Conservation (phyloP, 2,329 filamentous ascomycete genomes). For the Xylariaceae sp. region DNA sequence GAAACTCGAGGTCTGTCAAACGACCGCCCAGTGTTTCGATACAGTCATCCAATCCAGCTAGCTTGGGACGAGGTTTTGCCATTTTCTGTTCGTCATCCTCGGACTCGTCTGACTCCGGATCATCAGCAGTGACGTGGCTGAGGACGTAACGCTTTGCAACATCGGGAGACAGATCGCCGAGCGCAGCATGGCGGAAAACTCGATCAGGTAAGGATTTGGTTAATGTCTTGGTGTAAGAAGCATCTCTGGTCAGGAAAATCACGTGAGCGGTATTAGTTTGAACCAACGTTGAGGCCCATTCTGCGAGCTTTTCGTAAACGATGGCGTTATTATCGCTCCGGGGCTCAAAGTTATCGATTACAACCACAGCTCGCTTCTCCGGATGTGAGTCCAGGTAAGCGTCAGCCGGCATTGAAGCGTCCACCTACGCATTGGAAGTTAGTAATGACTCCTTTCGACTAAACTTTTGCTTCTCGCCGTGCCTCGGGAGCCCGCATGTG, state of each 20-base stretch:
- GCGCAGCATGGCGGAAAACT: slow-evolving; percentile 79
- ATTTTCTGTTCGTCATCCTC: slow-evolving; percentile 28
- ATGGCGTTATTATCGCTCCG: slow-evolving; percentile 65
- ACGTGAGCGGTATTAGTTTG: slow-evolving; percentile 90
- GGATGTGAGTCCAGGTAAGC: slow-evolving; percentile 89
- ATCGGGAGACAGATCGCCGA: slow-evolving; percentile 82
- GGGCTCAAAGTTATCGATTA: slow-evolving; percentile 89
- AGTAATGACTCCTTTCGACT: no score
- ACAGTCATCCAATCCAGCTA: slow-evolving; percentile 73
- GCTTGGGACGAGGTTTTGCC: slow-evolving; percentile 37
- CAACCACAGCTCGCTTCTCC: slow-evolving; percentile 75
- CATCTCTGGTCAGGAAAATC: slow-evolving; percentile 87
- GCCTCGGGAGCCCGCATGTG: no score
- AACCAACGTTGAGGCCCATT: slow-evolving; percentile 86
- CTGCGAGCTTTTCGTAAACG: slow-evolving; percentile 77
- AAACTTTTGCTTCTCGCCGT: no score
- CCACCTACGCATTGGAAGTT: no score
- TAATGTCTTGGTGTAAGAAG: slow-evolving; percentile 83
- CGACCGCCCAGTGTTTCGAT: slow-evolving; percentile 84
- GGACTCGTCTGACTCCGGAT: slow-evolving; percentile 29
- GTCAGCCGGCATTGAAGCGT: slow-evolving; percentile 71
- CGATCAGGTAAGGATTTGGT: slow-evolving; percentile 86
- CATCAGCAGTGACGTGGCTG: slow-evolving; percentile 64
- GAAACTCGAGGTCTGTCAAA: slow-evolving; percentile 91
- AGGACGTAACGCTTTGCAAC: slow-evolving; percentile 90